Percentiles rank a stretch among this genome's conserved stretches.
Conservation (phyloP, 2,329 filamentous ascomycete genomes). For the Ramularia collo-cygni region DNA sequence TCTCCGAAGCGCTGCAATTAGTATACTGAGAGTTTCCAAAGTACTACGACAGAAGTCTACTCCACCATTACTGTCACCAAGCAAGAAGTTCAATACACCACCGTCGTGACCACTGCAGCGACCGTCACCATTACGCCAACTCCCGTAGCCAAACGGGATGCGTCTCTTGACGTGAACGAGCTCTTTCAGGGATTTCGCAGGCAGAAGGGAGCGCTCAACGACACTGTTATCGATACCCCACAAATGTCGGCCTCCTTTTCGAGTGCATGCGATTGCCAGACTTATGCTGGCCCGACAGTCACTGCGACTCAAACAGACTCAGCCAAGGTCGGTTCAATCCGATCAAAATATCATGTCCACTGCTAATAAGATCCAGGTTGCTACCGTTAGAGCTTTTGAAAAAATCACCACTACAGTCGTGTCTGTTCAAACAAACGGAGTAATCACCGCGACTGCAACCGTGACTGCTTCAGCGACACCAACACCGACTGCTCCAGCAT, state of each 20-base stretch:
- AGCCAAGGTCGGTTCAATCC: constrained; percentile 13
- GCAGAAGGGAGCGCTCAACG: constrained; percentile 9
- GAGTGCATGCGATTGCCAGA: constrained; percentile 29
- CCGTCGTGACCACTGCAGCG: constrained; percentile 16
- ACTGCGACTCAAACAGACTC: constrained; percentile 24
- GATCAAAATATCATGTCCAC: background rate
- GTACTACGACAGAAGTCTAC: constrained; percentile 5
- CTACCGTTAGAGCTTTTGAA: constrained; percentile 17
- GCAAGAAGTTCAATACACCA: constrained; percentile 11
- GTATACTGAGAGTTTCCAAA: background rate
- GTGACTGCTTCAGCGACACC: constrained; percentile 4
- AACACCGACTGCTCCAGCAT: constrained; percentile 23
- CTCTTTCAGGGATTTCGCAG: constrained; percentile 17
- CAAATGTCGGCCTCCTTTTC: constrained; percentile 23
- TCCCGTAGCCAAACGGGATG: constrained; percentile 15
- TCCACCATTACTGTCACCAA: constrained; percentile 17
- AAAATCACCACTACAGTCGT: constrained; percentile 17
- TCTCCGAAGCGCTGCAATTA: constrained; percentile 5
- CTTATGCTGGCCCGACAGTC: constrained; percentile 19
- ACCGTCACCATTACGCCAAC: constrained; percentile 14
- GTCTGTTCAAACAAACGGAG: background rate
- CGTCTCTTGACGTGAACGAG: constrained; percentile 9
- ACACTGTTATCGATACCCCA: constrained; percentile 9
- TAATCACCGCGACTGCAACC: constrained; percentile 2
- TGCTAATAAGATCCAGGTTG: constrained; percentile 4